Evolutionary conservation across 805 yeast genomes (phyloP).

Genomic region (Soucietia sequanensis): DNA sequence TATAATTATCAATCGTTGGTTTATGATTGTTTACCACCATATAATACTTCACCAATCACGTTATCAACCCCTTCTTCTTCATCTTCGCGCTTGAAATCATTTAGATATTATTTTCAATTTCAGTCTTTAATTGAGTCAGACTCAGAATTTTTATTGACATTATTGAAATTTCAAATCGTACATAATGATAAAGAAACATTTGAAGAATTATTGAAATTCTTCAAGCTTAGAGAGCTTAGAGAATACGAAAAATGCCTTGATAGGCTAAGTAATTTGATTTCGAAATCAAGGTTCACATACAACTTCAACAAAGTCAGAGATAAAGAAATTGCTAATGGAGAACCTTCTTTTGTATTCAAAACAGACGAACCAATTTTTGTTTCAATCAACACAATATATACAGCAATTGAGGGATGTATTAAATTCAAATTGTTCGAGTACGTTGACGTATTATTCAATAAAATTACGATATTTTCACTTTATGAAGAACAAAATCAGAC

Average conservation of each 20-base stretch:
- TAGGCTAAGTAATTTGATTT: slow-evolving; percentile 17
- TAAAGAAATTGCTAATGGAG: slow-evolving; percentile 2
- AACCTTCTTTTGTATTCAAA: slow-evolving; percentile 7
- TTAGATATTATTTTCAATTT: slow-evolving; percentile 16
- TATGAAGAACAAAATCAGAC: slow-evolving; percentile 5
- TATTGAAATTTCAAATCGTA: slow-evolving; percentile 23
- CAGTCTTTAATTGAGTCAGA: slow-evolving; percentile 22
- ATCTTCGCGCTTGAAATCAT: no score
- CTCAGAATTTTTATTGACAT: slow-evolving; percentile 27
- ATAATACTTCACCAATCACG: slow-evolving; percentile 18
- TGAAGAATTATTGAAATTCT: slow-evolving; percentile 23
- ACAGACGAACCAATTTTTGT: slow-evolving; percentile 14
- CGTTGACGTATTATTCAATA: slow-evolving; percentile 33
- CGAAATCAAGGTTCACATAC: slow-evolving; percentile 22
- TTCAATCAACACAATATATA: slow-evolving; percentile 18
- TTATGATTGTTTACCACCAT: slow-evolving; percentile 22
- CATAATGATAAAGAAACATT: slow-evolving; percentile 18
- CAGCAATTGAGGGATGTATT: slow-evolving; percentile 28
- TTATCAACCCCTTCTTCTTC: no score
- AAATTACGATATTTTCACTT: slow-evolving; percentile 24
- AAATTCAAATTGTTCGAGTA: slow-evolving; percentile 22
- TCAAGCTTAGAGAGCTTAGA: slow-evolving; percentile 21
- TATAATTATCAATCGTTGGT: slow-evolving; percentile 27
- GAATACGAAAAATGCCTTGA: slow-evolving; percentile 19
- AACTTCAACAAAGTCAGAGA: background rate